phyloP scores from a whole-genome alignment of 164 flowering plant genomes.

The Chimonanthus salicifolius region DNA sequence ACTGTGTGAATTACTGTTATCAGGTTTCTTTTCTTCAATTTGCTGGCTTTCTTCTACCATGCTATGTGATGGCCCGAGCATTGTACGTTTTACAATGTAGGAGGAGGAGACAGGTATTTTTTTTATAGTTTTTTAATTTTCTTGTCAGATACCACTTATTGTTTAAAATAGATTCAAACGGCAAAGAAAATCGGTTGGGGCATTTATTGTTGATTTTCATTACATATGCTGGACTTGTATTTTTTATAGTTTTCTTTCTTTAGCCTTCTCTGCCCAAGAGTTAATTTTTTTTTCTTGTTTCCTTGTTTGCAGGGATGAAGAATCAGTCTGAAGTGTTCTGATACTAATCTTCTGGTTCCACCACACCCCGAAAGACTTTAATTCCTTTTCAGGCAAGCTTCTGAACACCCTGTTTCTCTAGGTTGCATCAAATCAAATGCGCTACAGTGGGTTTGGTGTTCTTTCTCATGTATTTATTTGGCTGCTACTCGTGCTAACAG shows the following conservation, averaged over 20 bases:
- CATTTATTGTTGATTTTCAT: neutral
- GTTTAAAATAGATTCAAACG: too few species aligned
- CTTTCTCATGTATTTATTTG: neutral
- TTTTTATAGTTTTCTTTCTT: neutral
- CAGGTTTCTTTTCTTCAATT: slow-evolving; percentile 64
- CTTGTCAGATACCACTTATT: neutral
- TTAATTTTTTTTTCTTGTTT: too few species aligned
- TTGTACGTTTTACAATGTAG: slow-evolving; percentile 48
- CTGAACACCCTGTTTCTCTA: neutral
- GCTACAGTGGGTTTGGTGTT: neutral
- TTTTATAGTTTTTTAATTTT: neutral
- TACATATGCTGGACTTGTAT: neutral
- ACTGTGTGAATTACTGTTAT: slow-evolving; percentile 19
- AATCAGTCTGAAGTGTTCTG: neutral
- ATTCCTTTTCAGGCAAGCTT: neutral
- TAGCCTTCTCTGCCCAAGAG: neutral
- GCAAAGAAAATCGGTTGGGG: neutral
- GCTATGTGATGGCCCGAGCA: slow-evolving; percentile 54
- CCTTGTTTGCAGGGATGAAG: neutral
- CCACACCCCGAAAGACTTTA: neutral
- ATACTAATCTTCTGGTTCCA: neutral
- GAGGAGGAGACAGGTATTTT: slow-evolving; percentile 57
- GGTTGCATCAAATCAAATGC: neutral
- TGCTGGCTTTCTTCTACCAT: slow-evolving; percentile 62
- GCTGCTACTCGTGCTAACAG: neutral